These are phyloP conservation scores for Huntiella moniliformis DNA, from an alignment of 2,329 filamentous ascomycete species.

Conservation along the genomic window DNA sequence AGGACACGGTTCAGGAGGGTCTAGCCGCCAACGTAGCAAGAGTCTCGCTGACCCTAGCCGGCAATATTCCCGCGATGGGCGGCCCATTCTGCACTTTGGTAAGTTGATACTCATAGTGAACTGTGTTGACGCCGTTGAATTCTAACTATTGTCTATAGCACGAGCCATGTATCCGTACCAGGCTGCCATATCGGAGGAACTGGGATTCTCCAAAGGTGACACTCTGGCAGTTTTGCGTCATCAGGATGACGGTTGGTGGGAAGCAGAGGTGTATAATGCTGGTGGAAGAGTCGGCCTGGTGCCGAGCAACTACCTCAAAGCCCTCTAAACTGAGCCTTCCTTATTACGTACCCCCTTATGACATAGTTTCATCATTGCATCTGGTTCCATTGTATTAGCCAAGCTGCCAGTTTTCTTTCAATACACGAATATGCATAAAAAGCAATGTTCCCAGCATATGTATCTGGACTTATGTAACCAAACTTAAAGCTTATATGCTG, in stretches of 20 bases:
- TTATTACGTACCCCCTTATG: too few relatives aligned
- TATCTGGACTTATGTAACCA: too few relatives aligned
- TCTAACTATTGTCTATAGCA: constrained; percentile 32
- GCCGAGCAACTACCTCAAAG: constrained; percentile 49
- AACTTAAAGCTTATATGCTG: too few relatives aligned
- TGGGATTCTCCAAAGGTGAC: constrained; percentile 84
- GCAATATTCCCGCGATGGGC: constrained; percentile 69
- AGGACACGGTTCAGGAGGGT: constrained; percentile 22
- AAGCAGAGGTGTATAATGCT: constrained; percentile 70
- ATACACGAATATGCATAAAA: too few relatives aligned
- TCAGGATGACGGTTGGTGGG: constrained; percentile 99
- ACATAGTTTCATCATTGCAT: neutral
- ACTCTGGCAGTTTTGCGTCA: constrained; percentile 71
- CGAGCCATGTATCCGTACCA: constrained; percentile 88
- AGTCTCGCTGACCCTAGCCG: constrained; percentile 69
- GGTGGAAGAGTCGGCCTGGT: constrained; percentile 42
- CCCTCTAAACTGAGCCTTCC: constrained; percentile 13
- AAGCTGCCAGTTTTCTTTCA: neutral
- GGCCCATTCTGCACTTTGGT: constrained; percentile 86
- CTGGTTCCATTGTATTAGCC: neutral
- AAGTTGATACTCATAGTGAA: constrained; percentile 27
- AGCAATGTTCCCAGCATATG: too few relatives aligned
- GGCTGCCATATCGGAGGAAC: constrained; percentile 85
- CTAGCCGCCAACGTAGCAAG: constrained; percentile 48
- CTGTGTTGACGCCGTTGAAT: constrained; percentile 2